These are phyloP conservation scores for Climacium dendroides DNA, from an alignment of 225 moss, liverwort and hornwort genomes.

Conservation along the genomic window DNA sequence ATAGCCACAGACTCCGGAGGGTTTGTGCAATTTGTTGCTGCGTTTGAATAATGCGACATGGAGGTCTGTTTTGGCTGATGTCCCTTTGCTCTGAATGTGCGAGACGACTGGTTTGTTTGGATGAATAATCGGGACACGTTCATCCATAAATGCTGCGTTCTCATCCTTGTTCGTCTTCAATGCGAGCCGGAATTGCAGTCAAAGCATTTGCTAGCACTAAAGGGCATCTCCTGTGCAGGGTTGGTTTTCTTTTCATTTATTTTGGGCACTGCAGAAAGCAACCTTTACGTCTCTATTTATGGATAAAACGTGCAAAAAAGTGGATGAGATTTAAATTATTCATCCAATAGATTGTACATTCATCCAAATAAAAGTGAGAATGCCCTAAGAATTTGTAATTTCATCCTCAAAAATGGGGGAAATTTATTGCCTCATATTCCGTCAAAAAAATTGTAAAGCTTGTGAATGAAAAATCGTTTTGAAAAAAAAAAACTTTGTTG, in stretches of 20 bases:
- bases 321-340: neutral
- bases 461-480: too few species aligned
- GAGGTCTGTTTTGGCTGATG: neutral
- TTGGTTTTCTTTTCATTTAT: neutral
- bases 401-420: accelerated
- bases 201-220: neutral
- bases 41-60: too few species aligned
- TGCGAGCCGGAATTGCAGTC: neutral
- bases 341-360: neutral
- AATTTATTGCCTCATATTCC: neutral
- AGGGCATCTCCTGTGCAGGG: too few species aligned
- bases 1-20: neutral
- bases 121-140: neutral
- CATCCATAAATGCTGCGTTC: neutral
- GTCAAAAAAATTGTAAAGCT: too few species aligned
- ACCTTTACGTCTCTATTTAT: neutral
- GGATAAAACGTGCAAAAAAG: neutral
- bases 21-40: neutral
- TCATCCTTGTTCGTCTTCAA: neutral
- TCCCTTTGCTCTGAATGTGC: neutral
- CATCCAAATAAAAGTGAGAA: accelerated
- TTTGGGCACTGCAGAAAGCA: neutral
- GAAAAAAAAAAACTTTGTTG: too few species aligned
- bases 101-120: neutral
- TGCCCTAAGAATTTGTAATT: accelerated